Conservation (phyloP, 768 basidiomycete species). For the Leucogyrophana mollusca region DNA sequence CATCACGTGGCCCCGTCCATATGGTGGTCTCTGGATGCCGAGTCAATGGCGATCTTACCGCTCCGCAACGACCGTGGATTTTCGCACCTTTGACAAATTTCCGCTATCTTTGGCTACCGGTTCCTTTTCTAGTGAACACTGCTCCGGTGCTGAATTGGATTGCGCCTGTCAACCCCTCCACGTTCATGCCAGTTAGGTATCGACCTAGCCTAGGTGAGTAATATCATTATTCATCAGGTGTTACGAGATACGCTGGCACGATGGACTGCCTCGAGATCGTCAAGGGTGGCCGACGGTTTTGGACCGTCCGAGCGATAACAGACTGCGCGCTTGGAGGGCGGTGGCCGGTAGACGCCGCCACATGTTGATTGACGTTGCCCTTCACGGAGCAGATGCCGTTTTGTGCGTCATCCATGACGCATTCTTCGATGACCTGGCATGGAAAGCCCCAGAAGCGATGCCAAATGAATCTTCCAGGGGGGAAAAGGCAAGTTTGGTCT, state of each 20-base stretch:
- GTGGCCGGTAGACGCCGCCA: conserved; percentile 3
- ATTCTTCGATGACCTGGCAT: too few relatives aligned
- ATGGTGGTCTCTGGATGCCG: background rate
- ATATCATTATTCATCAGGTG: too few relatives aligned
- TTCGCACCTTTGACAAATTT: background rate
- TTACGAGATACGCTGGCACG: too few relatives aligned
- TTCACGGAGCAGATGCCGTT: background rate
- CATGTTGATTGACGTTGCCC: conserved; percentile 2
- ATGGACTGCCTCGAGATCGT: too few relatives aligned
- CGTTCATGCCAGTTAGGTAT: too few relatives aligned
- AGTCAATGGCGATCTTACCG: background rate
- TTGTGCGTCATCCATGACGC: background rate
- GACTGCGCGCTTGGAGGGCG: too few relatives aligned
- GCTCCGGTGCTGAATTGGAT: background rate
- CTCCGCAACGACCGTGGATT: background rate
- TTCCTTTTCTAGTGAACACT: conserved; percentile 7
- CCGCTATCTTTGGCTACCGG: background rate
- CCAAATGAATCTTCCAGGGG: too few relatives aligned
- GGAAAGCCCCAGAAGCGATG: too few relatives aligned
- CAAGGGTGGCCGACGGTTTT: too few relatives aligned
- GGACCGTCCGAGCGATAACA: too few relatives aligned
- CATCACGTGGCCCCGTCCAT: conserved; percentile 2
- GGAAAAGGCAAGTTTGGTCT: too few relatives aligned
- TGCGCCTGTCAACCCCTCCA: background rate
- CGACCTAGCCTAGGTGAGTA: too few relatives aligned